Conservation (phyloP, 2,329 filamentous ascomycete species). For the Ophiocordyceps camponoti-leonardi region DNA sequence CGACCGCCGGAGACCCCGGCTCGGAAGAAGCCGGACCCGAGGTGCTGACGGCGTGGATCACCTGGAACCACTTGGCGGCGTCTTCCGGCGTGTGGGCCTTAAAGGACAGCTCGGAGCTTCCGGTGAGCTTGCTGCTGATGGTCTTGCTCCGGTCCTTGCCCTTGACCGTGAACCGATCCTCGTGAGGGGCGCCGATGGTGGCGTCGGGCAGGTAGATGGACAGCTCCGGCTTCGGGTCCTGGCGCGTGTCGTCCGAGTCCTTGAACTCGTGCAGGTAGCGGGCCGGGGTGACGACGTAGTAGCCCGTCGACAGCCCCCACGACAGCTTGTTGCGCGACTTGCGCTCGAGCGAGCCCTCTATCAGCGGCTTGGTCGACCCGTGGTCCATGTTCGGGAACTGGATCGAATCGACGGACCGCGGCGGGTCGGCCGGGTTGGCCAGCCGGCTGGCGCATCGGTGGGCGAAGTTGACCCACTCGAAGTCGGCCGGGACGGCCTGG, state of each 20-base stretch:
- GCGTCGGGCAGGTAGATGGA: constrained; percentile 90
- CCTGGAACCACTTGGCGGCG: constrained; percentile 69
- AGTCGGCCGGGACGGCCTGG: constrained; percentile 65
- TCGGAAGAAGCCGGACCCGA: constrained; percentile 24
- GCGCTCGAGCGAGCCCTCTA: constrained; percentile 77
- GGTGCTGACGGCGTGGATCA: constrained; percentile 45
- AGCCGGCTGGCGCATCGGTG: constrained; percentile 54
- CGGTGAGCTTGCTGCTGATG: constrained; percentile 64
- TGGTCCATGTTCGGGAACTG: constrained; percentile 84
- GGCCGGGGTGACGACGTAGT: constrained; percentile 80
- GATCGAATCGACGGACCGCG: constrained; percentile 57
- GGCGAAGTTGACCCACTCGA: constrained; percentile 82
- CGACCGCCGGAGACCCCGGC: constrained; percentile 11
- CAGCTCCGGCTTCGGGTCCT: constrained; percentile 68
- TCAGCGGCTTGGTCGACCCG: constrained; percentile 57
- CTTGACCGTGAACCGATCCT: constrained; percentile 83
- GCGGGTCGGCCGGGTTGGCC: constrained; percentile 58
- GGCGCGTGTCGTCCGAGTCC: constrained; percentile 56
- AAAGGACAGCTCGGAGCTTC: constrained; percentile 67
- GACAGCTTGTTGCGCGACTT: constrained; percentile 76
- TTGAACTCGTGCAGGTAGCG: constrained; percentile 95
- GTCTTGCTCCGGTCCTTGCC: constrained; percentile 81
- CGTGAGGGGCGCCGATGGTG: constrained; percentile 50
- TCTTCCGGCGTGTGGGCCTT: constrained; percentile 70
- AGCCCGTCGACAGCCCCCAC: constrained; percentile 60